phyloP scores from a whole-genome alignment of 116 monocot genomes.

The Posidonia oceanica region DNA sequence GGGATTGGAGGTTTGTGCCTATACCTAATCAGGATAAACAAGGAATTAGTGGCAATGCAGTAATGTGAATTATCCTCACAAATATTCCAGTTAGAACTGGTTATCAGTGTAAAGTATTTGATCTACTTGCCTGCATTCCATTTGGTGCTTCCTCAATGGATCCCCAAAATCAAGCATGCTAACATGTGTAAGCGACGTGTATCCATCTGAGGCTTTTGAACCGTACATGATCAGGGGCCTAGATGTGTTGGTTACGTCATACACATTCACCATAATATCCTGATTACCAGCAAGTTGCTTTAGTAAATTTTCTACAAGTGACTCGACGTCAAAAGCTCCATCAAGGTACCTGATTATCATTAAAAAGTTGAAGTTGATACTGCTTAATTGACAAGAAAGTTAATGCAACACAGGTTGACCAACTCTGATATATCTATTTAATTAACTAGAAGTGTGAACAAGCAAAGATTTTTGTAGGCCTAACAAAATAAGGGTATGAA shows the following conservation, averaged over 20 bases:
- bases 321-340: conserved; percentile 97
- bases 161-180: conserved; percentile 95
- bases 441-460: no score
- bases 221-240: conserved; percentile 94
- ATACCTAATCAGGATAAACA: conserved; percentile 38
- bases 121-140: conserved; percentile 66
- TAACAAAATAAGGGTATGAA: no score
- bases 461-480: no score
- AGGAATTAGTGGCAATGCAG: background rate
- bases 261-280: conserved; percentile 87
- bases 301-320: conserved; percentile 87
- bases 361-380: background rate
- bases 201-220: conserved; percentile 40
- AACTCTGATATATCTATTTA: no score
- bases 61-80: no score
- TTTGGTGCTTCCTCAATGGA: conserved; percentile 87
- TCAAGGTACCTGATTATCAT: conserved; percentile 63
- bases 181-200: conserved; percentile 37
- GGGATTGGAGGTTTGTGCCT: conserved; percentile 60
- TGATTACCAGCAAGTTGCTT: conserved; percentile 87
- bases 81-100: no score
- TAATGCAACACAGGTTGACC: no score
- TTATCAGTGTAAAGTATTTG: background rate
- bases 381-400: background rate
- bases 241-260: conserved; percentile 84